Conservation (phyloP, 1,284 basidiomycete genomes). For the Sanghuangporus sanghuang region DNA sequence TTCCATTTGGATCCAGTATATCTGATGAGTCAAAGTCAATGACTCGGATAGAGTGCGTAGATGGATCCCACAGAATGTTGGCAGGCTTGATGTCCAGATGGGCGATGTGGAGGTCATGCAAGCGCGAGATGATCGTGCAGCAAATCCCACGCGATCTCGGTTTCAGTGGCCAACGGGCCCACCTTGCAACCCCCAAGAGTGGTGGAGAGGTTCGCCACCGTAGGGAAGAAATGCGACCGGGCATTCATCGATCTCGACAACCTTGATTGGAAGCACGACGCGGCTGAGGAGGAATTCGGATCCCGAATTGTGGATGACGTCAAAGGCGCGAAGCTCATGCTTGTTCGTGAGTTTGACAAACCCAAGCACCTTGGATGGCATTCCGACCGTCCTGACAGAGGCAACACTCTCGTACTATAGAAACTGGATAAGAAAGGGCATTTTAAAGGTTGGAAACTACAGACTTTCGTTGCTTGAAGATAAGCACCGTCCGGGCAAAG, state of each 20-base stretch:
- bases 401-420: background rate
- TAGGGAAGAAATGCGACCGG: background rate
- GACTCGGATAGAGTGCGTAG: background rate
- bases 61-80: background rate
- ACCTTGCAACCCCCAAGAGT: background rate
- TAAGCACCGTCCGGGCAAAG: background rate
- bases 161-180: background rate
- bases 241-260: background rate
- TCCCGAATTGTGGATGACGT: background rate
- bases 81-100: background rate
- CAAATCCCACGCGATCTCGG: background rate
- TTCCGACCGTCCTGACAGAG: background rate
- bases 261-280: background rate
- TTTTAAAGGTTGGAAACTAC: background rate
- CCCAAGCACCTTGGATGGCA: background rate
- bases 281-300: background rate
- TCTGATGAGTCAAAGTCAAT: background rate
- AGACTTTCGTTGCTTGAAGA: background rate
- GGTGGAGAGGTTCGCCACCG: background rate
- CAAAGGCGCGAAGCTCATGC: background rate
- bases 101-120: background rate
- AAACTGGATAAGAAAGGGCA: background rate
- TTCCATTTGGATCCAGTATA: background rate
- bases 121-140: background rate
- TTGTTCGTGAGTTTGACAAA: background rate